Evolutionary conservation across 2,329 filamentous ascomycete genomes (phyloP).

Genomic region (Aspergillus transmontanensis): DNA sequence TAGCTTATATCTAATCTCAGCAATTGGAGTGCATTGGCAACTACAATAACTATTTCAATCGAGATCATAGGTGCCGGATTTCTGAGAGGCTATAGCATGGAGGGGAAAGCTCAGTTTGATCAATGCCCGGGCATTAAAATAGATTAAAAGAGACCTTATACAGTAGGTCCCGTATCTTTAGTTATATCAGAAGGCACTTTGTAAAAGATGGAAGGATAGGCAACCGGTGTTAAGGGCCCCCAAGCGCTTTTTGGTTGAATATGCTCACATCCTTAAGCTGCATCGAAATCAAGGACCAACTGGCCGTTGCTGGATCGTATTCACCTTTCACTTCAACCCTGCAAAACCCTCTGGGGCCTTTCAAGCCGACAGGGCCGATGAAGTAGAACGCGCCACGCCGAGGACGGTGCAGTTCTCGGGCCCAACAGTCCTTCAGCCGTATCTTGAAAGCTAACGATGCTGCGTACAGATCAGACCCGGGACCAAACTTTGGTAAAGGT

Average conservation of each 20-base stretch:
- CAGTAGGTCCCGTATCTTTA: background rate
- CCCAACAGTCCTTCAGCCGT: slow-evolving; percentile 29
- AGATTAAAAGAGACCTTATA: background rate
- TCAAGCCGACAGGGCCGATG: slow-evolving; percentile 36
- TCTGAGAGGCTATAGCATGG: background rate
- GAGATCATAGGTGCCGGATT: background rate
- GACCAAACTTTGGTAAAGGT: slow-evolving; percentile 36
- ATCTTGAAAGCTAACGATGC: slow-evolving; percentile 37
- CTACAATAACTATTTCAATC: background rate
- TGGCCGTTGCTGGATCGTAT: slow-evolving; percentile 35
- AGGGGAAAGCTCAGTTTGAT: background rate
- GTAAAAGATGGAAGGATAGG: background rate
- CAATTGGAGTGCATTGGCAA: background rate
- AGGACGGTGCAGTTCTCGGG: slow-evolving; percentile 23
- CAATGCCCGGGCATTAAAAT: background rate
- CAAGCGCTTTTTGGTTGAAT: slow-evolving; percentile 31
- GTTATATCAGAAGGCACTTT: background rate
- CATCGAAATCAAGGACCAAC: slow-evolving; percentile 35
- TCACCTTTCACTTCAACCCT: slow-evolving; percentile 39
- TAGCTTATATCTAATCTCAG: background rate
- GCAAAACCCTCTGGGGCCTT: slow-evolving; percentile 37
- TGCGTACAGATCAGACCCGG: slow-evolving; percentile 36
- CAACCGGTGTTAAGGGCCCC: slow-evolving; percentile 11
- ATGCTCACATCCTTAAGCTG: slow-evolving; percentile 34
- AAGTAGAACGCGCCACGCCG: slow-evolving; percentile 38